phyloP scores from a whole-genome alignment of 306 rosid species.

The Corylus heterophylla region DNA sequence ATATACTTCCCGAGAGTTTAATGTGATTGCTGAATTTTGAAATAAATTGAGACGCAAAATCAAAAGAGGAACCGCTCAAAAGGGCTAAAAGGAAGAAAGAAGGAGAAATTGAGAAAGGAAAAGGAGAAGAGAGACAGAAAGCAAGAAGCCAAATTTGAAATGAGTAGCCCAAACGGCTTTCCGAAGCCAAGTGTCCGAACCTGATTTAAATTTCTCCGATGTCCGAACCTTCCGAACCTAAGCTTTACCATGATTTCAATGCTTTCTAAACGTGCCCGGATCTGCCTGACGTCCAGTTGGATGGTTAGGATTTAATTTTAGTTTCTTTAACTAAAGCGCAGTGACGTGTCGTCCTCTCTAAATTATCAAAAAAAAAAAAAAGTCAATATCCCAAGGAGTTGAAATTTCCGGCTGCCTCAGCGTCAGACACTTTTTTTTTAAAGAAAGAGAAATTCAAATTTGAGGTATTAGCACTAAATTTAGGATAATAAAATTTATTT shows the following conservation, averaged over 20 bases:
- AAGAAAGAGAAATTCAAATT: too few relatives aligned
- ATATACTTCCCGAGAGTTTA: too few relatives aligned
- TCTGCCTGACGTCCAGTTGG: too few relatives aligned
- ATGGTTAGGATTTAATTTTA: too few relatives aligned
- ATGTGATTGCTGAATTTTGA: background rate
- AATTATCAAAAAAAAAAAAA: too few relatives aligned
- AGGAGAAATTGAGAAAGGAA: background rate
- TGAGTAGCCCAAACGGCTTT: slow-evolving; percentile 43
- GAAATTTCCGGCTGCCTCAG: too few relatives aligned
- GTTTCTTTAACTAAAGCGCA: too few relatives aligned
- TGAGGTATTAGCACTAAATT: too few relatives aligned
- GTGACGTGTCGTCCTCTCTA: too few relatives aligned
- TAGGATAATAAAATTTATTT: too few relatives aligned
- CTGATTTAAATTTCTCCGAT: slow-evolving; percentile 34
- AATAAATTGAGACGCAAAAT: background rate
- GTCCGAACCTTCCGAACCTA: slow-evolving; percentile 13
- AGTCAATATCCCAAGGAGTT: too few relatives aligned
- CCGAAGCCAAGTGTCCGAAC: slow-evolving; percentile 39
- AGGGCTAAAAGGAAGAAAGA: background rate
- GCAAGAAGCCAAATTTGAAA: slow-evolving; percentile 1
- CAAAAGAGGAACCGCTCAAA: background rate
- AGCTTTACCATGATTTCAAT: background rate
- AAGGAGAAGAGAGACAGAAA: background rate
- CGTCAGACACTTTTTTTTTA: too few relatives aligned
- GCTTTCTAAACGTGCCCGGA: background rate